Base-by-base conservation (phyloP, 371 early-diverging fungal genomes). In the Mortierella sp. region DNA sequence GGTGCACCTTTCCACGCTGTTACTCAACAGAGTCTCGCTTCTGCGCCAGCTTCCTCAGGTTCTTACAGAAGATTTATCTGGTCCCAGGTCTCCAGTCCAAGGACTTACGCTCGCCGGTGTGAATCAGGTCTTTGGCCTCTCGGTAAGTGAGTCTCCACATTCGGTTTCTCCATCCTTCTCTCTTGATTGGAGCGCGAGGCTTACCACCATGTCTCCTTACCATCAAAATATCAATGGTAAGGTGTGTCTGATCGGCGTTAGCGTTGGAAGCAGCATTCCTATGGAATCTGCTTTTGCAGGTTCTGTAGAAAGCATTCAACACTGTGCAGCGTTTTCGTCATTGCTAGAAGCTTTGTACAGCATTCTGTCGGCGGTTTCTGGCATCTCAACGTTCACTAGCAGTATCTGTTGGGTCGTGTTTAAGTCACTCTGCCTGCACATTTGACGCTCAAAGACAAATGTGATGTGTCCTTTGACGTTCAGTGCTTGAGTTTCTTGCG, bases 401-500 rank as follows among this genome's bases (percentile, higher is more conserved):
- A 62, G 51, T 63, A 47, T 70, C 70, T 70, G 64, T 70, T 63
- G 51, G 64, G 70, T 63, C 64, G 70, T 63, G 64, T 56, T 63
- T 56, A n/a, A 62, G 70, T 62, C 63, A 70, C 66, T 71, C 60
- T 65, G 45, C 66, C 72, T 71, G 54, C 66, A 61, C 65, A 26
- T 71, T 71, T 71, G 71, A 23, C 71, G 59, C 28, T 65, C 61
- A 61, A 65, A 29, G 66, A 53, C 71, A 64, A 65, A 61, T 32
- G 72, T 65, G 72, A 65, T 71, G 72, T 71, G 72, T 71, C 43
- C 72, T 71, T 71, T 71, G 66, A 71, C 72, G 72, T 40, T 71
- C 72, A 71, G 66, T 54, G 55, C 2, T 65, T 71, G 65, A 40
- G 42, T 61, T 65, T 61, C 45, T 71, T 65, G 65, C 66, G 72